Evolutionary conservation across 2,329 filamentous ascomycete genomes (phyloP).

Genomic region (Aspergillus ibericus): DNA sequence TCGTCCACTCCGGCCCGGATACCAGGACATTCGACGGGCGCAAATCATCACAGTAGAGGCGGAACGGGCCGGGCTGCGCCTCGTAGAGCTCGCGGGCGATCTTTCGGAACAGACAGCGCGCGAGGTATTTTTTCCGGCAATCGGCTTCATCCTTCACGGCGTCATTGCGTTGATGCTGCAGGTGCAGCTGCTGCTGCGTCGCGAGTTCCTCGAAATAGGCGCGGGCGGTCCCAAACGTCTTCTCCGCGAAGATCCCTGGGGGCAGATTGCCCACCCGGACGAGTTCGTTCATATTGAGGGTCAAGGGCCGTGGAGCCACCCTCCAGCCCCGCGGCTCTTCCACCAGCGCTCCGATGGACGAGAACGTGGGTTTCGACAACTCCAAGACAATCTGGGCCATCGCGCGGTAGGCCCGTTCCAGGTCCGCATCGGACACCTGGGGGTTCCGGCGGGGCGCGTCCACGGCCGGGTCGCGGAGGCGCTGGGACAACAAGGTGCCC

Average conservation of each 20-base stretch:
- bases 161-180: neutral
- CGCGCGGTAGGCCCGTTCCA: neutral
- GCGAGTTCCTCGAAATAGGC: neutral
- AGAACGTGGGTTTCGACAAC: conserved; percentile 2
- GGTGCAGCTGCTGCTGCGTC: neutral
- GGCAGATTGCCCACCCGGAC: neutral
- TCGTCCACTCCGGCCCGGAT: neutral
- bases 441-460: neutral
- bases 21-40: neutral
- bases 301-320: neutral
- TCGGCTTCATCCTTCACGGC: neutral
- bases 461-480: neutral
- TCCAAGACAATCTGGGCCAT: neutral
- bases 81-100: neutral
- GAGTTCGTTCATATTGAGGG: neutral
- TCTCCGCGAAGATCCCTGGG: neutral
- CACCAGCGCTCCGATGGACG: neutral
- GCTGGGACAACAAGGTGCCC: neutral
- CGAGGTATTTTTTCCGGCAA: neutral
- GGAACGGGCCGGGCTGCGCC: neutral
- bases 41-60: neutral
- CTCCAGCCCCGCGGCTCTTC: neutral
- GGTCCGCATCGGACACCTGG: neutral
- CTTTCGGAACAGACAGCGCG: neutral
- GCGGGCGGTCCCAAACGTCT: neutral